phyloP scores from a whole-genome alignment of 345 rosid species.

The Bruguiera parviflora region DNA sequence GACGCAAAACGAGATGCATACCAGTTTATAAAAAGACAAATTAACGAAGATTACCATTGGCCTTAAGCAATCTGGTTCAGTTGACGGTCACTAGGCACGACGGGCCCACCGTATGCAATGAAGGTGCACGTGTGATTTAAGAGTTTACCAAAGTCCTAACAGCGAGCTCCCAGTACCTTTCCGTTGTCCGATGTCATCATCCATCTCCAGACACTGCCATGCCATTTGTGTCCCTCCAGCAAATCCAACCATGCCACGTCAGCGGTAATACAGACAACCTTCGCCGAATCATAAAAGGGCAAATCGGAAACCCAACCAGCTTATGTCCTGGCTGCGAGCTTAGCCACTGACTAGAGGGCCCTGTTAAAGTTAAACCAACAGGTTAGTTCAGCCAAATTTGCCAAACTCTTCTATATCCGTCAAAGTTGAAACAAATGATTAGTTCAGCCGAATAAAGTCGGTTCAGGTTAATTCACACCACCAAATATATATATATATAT shows the following conservation, averaged over 20 bases:
- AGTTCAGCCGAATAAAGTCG: not conserved
- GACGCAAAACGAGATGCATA: no score
- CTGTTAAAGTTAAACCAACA: no score
- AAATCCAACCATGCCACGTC: not conserved
- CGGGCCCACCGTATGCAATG: no score
- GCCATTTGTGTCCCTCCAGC: not conserved
- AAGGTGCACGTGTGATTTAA: not conserved
- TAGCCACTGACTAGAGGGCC: not conserved
- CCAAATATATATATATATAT: no score
- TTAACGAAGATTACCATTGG: no score
- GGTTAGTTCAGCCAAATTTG: no score
- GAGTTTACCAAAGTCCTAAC: constrained; percentile 13
- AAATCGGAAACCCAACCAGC: not conserved
- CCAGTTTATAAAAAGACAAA: no score
- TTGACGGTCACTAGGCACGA: no score
- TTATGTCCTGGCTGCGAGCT: not conserved
- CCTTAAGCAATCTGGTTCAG: no score
- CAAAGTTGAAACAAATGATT: no score
- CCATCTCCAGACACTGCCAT: not conserved
- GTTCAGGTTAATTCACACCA: no score
- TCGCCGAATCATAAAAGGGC: constrained; percentile 14
- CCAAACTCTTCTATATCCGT: no score
- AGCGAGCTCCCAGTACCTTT: not conserved
- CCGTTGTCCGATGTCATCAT: not conserved
- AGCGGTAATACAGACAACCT: not conserved